Percentiles rank a stretch among this genome's conserved stretches.
Evolutionary conservation across 169 alveolate genomes (phyloP).

Genomic region (Plasmodium knowlesi): DNA sequence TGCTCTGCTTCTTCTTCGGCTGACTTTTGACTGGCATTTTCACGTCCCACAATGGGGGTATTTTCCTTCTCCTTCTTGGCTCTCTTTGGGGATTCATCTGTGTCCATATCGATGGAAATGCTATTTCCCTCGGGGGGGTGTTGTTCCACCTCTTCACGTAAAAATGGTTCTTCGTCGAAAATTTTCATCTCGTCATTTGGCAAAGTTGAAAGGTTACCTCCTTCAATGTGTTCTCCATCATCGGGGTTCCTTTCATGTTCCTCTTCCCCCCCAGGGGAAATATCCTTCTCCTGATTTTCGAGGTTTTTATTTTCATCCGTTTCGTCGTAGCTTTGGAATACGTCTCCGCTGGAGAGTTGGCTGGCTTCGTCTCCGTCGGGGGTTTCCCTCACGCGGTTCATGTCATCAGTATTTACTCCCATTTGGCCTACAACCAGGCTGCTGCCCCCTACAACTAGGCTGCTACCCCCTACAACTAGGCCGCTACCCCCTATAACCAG

Average conservation of each 20-base stretch:
- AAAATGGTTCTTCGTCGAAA: neutral
- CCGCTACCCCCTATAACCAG: neutral
- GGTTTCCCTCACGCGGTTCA: neutral
- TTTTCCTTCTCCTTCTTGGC: neutral
- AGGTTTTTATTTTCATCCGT: neutral
- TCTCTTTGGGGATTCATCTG: neutral
- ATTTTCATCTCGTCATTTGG: neutral
- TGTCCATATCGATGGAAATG: neutral
- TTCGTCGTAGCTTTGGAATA: constrained; percentile 45
- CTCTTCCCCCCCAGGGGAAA: neutral
- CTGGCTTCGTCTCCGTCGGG: neutral
- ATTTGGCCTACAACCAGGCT: neutral
- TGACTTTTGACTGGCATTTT: neutral
- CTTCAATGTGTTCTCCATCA: neutral
- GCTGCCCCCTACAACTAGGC: neutral
- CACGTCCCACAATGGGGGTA: neutral
- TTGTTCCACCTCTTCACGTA: neutral
- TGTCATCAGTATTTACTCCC: neutral
- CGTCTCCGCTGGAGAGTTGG: constrained; percentile 10
- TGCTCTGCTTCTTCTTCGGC: neutral
- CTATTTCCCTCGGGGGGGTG: neutral
- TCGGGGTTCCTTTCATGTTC: neutral
- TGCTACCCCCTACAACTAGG: neutral
- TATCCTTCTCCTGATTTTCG: neutral
- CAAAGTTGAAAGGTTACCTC: neutral